Base-by-base conservation (phyloP, 306 rosid species). In the Cucumis melo region DNA sequence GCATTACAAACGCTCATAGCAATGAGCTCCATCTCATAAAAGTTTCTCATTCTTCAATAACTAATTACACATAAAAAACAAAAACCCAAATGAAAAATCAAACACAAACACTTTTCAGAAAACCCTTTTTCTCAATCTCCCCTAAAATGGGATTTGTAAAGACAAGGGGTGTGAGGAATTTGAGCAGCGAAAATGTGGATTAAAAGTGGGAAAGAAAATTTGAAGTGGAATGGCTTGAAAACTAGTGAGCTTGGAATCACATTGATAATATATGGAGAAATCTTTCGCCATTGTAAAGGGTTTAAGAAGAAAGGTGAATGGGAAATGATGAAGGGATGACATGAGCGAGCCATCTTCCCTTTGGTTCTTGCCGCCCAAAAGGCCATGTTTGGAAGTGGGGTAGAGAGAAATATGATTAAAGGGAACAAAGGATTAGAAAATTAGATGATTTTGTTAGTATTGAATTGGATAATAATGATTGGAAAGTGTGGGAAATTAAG, bases 21-120 rank as follows among this genome's bases (percentile, higher is more conserved):
- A 46, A 85, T 46, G 80, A 77, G 27, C 42, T 83, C 64, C 27
- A 76, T 64, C 50, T 68, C 81, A 76, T 44, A 81, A 75, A 60
- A 78, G 50, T 55, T 78, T 55, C 80, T 79, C 98, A 91, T 93
- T 91, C 81, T 87, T 77, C 78, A 70, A 19, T n/a, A 7, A 57
- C 48, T 20, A 27, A 15, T 39, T 53, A 4, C 44, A 24, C 51
- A 65, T 65, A 1, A 48, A 80, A 32, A 59, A 51, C 29, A 39
- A 5, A 62, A 38, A 70, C 34, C 32, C 66, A 38, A 81, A 66
- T 46, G 36, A 46, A 64, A 65, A 66, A 39, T 11, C 73, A 42
- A 39, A 19, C 29, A 38, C 17, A 65, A 39, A 39, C 51, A 17
- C 48, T 17, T 6, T 34, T 4, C 10, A 34, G 12, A 10, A 17